A percentile compares a stretch with the other conserved stretches of the same genome.
These are phyloP conservation scores for Schwanniomyces polymorphus DNA, from an alignment of 805 yeast species.

Conservation along the genomic window DNA sequence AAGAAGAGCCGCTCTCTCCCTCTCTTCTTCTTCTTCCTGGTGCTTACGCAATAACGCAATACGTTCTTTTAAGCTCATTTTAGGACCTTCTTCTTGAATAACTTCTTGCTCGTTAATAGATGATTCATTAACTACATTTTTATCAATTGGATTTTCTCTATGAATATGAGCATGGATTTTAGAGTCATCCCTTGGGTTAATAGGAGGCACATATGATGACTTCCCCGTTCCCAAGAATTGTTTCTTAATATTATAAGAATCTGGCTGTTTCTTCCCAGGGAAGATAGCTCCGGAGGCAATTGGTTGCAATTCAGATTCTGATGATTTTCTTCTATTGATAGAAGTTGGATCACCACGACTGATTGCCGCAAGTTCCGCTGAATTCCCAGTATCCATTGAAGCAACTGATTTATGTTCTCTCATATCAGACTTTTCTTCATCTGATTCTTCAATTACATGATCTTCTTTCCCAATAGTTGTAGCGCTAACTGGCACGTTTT, in stretches of 20 bases:
- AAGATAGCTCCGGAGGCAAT: constrained; percentile 15
- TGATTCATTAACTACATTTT: constrained; percentile 24
- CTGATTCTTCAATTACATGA: not conserved
- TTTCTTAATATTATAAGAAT: constrained; percentile 52
- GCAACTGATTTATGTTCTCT: not conserved
- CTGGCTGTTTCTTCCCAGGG: constrained; percentile 35
- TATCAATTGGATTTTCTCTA: constrained; percentile 17
- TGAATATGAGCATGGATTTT: constrained; percentile 26
- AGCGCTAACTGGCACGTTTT: not conserved
- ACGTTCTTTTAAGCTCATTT: constrained; percentile 81
- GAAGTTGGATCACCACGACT: not conserved
- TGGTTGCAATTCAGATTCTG: not conserved
- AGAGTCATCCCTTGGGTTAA: constrained; percentile 40
- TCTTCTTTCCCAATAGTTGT: not conserved
- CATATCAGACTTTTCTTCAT: not conserved
- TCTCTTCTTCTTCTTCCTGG: constrained; percentile 77
- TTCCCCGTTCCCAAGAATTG: constrained; percentile 57
- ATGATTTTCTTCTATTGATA: not conserved
- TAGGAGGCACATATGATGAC: constrained; percentile 58
- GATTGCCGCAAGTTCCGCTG: not conserved
- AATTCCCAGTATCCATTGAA: not conserved
- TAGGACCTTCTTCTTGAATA: constrained; percentile 59
- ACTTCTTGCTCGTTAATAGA: constrained; percentile 24
- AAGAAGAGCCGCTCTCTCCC: constrained; percentile 59
- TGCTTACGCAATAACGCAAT: constrained; percentile 80